Evolutionary conservation across 148 eudicot species (phyloP).

Genomic region (Agrostemma githago): DNA sequence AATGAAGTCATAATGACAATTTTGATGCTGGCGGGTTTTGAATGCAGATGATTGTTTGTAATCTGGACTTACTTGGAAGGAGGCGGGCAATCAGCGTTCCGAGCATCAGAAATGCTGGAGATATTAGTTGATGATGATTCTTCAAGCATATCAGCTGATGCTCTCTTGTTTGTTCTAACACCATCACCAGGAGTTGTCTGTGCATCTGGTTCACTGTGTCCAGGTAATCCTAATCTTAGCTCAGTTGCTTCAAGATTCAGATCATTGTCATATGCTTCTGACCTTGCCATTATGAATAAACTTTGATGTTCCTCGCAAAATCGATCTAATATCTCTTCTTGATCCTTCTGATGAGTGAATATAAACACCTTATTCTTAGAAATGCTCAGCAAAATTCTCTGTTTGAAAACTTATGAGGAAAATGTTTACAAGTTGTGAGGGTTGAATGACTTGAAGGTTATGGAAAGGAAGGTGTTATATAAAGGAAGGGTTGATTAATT

Average conservation of each 20-base stretch:
- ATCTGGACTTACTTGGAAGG: conserved; percentile 54
- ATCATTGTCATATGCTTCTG: conserved; percentile 26
- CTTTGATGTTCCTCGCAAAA: background rate
- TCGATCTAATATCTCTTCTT: conserved; percentile 11
- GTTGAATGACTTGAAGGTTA: conserved; percentile 23
- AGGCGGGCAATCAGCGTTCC: conserved; percentile 33
- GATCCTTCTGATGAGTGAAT: background rate
- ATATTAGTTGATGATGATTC: conserved; percentile 33
- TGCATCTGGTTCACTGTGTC: conserved; percentile 32
- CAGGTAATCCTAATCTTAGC: conserved; percentile 62
- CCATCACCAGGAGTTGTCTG: conserved; percentile 13
- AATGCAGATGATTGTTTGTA: background rate
- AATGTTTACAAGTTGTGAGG: conserved; percentile 22
- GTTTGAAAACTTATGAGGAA: conserved; percentile 12
- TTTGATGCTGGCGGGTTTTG: too few species aligned
- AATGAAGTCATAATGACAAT: too few species aligned
- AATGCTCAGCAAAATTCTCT: too few species aligned
- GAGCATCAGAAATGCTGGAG: conserved; percentile 29
- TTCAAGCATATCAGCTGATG: conserved; percentile 32
- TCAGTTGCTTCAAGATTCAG: conserved; percentile 58
- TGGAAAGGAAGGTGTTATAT: conserved; percentile 17
- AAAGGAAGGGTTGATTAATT: conserved; percentile 19
- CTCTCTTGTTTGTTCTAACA: conserved; percentile 39
- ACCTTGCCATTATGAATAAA: conserved; percentile 28
- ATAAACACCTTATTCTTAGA: background rate